These are phyloP conservation scores for Apiotrichum laibachii DNA, from an alignment of 1,284 basidiomycete species.

Conservation along the genomic window DNA sequence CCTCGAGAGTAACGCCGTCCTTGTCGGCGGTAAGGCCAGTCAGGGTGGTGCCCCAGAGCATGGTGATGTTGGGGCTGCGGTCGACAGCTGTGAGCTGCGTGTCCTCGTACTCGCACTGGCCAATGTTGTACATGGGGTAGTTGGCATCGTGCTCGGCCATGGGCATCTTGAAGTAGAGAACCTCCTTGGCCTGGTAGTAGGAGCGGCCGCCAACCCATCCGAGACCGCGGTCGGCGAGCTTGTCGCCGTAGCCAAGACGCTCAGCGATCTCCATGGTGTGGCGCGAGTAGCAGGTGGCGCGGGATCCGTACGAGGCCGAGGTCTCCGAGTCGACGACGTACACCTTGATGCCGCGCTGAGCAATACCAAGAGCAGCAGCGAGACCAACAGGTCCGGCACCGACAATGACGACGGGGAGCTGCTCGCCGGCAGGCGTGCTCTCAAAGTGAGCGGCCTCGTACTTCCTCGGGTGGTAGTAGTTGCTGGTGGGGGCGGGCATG, in stretches of 20 bases:
- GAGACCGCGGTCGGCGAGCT: conserved; percentile 13
- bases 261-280: conserved; percentile 23
- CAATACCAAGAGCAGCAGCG: conserved; percentile 16
- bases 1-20: conserved; percentile 16
- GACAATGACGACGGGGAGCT: conserved; percentile 16
- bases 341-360: conserved; percentile 20
- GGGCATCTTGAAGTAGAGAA: conserved; percentile 23
- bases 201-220: conserved; percentile 18
- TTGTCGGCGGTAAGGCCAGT: conserved; percentile 8
- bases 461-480: conserved; percentile 19
- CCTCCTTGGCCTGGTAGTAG: conserved; percentile 21
- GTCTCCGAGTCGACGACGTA: conserved; percentile 17
- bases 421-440: conserved; percentile 13
- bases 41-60: conserved; percentile 17
- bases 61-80: conserved; percentile 13
- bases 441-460: conserved; percentile 14
- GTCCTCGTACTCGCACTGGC: conserved; percentile 25
- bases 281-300: conserved; percentile 24
- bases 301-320: conserved; percentile 19
- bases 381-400: conserved; percentile 23
- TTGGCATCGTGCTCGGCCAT: conserved; percentile 6
- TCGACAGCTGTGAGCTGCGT: conserved; percentile 15
- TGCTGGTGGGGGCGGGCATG: conserved; percentile 6
- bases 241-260: conserved; percentile 19
- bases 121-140: conserved; percentile 24